Conservation (phyloP, 2,329 filamentous ascomycete genomes). For the Cladophialophora yegresii region DNA sequence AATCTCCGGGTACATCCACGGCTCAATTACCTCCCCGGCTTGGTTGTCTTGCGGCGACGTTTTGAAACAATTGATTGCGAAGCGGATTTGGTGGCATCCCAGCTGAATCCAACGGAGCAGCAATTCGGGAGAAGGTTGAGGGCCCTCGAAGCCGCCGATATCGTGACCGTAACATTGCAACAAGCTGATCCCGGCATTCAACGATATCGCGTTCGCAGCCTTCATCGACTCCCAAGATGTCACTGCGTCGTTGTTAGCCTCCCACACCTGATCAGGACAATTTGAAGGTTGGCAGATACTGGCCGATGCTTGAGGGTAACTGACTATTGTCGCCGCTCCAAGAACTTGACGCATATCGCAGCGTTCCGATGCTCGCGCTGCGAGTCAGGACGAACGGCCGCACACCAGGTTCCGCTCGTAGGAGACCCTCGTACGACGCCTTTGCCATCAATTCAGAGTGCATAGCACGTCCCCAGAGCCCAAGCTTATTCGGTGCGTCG, state of each 20-base stretch:
- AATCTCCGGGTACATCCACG: constrained; percentile 73
- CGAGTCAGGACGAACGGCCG: constrained; percentile 70
- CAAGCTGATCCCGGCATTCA: constrained; percentile 68
- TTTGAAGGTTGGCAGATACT: not conserved
- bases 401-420: constrained; percentile 59
- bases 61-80: constrained; percentile 79
- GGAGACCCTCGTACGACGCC: constrained; percentile 67
- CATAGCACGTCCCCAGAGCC: constrained; percentile 68
- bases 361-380: constrained; percentile 69
- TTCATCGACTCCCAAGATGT: constrained; percentile 74
- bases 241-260: constrained; percentile 38
- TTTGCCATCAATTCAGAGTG: constrained; percentile 73
- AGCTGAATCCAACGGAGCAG: constrained; percentile 73
- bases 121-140: constrained; percentile 69
- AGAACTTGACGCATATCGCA: constrained; percentile 69
- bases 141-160: constrained; percentile 72
- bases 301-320: not conserved
- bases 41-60: constrained; percentile 65
- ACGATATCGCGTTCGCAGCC: constrained; percentile 67
- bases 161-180: constrained; percentile 73
- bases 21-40: constrained; percentile 72
- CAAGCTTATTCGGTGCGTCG: constrained; percentile 55
- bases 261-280: not conserved
- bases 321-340: constrained; percentile 71
- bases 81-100: constrained; percentile 68